phyloP scores from a whole-genome alignment of 129 eudicot species.

The Kitagawia praeruptora region DNA sequence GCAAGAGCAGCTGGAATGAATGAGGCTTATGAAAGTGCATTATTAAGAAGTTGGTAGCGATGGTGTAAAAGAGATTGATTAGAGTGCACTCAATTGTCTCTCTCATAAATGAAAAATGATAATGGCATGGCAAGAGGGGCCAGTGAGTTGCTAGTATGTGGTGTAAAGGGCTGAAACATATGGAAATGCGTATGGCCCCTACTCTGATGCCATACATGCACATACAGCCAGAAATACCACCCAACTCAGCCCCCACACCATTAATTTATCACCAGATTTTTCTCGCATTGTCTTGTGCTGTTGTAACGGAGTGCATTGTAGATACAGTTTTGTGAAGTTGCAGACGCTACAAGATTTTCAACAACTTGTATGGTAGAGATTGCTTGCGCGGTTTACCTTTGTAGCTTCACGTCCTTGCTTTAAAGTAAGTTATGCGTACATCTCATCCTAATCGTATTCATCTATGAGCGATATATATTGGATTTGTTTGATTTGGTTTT shows the following conservation, averaged over 20 bases:
- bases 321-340: neutral
- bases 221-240: slow-evolving; percentile 12
- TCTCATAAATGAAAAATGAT: slow-evolving; percentile 5
- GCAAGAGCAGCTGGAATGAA: neutral
- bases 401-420: no score
- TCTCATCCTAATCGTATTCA: no score
- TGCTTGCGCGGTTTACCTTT: neutral
- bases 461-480: no score
- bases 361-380: neutral
- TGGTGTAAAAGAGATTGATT: slow-evolving; percentile 6
- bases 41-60: slow-evolving; percentile 6
- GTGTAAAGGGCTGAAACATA: slow-evolving; percentile 22
- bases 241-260: slow-evolving; percentile 17
- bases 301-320: neutral
- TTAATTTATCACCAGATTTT: neutral
- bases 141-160: slow-evolving; percentile 13
- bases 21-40: neutral
- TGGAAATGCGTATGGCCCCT: neutral
- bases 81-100: slow-evolving; percentile 2
- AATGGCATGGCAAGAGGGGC: slow-evolving; percentile 13
- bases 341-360: neutral
- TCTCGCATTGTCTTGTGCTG: neutral
- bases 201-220: slow-evolving; percentile 8
- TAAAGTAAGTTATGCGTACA: no score
- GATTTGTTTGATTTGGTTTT: no score